A percentile compares a stretch with the other conserved stretches of the same genome.
Evolutionary conservation across 352 stramenopile species (phyloP).

Genomic region (Phytophthora lateralis): DNA sequence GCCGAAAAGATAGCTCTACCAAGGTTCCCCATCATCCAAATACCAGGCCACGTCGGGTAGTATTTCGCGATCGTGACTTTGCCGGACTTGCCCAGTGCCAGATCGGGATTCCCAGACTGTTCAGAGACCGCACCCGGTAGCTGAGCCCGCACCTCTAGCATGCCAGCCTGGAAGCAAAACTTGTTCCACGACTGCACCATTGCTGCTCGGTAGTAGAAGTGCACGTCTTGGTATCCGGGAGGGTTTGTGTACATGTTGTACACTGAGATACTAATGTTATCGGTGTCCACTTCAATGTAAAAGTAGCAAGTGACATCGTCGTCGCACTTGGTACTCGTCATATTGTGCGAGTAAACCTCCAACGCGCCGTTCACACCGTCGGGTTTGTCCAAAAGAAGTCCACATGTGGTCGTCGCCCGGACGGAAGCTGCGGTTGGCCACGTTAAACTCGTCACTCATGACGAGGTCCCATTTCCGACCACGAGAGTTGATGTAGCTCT

Average conservation of each 20-base stretch:
- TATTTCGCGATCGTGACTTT: slow-evolving; percentile 60
- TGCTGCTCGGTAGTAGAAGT: slow-evolving; percentile 65
- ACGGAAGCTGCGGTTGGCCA: slow-evolving; percentile 81
- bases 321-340: slow-evolving; percentile 58
- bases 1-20: slow-evolving; percentile 94
- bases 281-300: slow-evolving; percentile 45
- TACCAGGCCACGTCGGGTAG: slow-evolving; percentile 93
- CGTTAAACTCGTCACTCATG: slow-evolving; percentile 96
- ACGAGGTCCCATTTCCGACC: slow-evolving; percentile 63
- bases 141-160: slow-evolving; percentile 91
- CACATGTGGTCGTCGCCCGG: slow-evolving; percentile 93
- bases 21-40: slow-evolving; percentile 98
- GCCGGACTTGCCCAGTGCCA: slow-evolving; percentile 50
- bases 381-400: slow-evolving; percentile 94
- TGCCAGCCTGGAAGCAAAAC: slow-evolving; percentile 93
- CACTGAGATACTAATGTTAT: slow-evolving; percentile 46
- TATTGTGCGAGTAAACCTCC: slow-evolving; percentile 92
- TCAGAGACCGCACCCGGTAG: slow-evolving; percentile 82
- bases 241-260: slow-evolving; percentile 67
- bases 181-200: slow-evolving; percentile 95
- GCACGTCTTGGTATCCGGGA: slow-evolving; percentile 47
- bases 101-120: slow-evolving; percentile 52
- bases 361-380: slow-evolving; percentile 91
- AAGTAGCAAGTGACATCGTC: slow-evolving; percentile 54
- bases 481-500: slow-evolving; percentile 49